Evolutionary conservation across 1,284 basidiomycete genomes (phyloP).

Genomic region (Schizophyllum amplum): DNA sequence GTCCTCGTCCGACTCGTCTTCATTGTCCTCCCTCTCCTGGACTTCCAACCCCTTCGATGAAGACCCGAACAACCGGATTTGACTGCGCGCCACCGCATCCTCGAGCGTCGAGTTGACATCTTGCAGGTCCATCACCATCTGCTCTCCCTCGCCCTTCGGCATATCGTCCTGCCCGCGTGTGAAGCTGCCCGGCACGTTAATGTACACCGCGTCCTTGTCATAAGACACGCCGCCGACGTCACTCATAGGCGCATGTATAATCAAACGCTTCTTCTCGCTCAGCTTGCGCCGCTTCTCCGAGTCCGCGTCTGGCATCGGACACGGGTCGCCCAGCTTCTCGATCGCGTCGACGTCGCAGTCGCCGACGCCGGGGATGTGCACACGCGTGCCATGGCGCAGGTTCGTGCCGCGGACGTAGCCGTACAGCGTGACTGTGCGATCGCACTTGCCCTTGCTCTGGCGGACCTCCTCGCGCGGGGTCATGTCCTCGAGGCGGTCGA

Average conservation of each 20-base stretch:
- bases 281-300: slow-evolving; percentile 90
- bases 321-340: slow-evolving; percentile 82
- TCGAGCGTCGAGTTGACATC: slow-evolving; percentile 81
- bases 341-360: slow-evolving; percentile 76
- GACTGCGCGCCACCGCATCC: slow-evolving; percentile 72
- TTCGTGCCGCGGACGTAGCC: slow-evolving; percentile 94
- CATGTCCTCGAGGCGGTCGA: slow-evolving; percentile 92
- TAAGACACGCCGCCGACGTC: slow-evolving; percentile 96
- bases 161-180: slow-evolving; percentile 61
- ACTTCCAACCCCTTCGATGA: slow-evolving; percentile 56
- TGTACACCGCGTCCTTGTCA: slow-evolving; percentile 98
- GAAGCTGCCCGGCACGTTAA: slow-evolving; percentile 95
- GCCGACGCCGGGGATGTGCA: slow-evolving; percentile 95
- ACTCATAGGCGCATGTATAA: slow-evolving; percentile 98
- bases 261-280: slow-evolving; percentile 88
- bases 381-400: slow-evolving; percentile 71
- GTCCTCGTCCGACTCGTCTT: slow-evolving; percentile 19
- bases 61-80: slow-evolving; percentile 82
- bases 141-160: slow-evolving; percentile 85
- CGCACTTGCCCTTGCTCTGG: slow-evolving; percentile 73
- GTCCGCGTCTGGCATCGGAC: slow-evolving; percentile 87
- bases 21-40: slow-evolving; percentile 23
- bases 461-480: slow-evolving; percentile 84
- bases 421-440: slow-evolving; percentile 89
- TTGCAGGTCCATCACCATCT: slow-evolving; percentile 96